Percentiles rank a stretch among this genome's conserved stretches.
Evolutionary conservation across 1,284 basidiomycete genomes (phyloP).

Genomic region (Xerocomus amazonicus): DNA sequence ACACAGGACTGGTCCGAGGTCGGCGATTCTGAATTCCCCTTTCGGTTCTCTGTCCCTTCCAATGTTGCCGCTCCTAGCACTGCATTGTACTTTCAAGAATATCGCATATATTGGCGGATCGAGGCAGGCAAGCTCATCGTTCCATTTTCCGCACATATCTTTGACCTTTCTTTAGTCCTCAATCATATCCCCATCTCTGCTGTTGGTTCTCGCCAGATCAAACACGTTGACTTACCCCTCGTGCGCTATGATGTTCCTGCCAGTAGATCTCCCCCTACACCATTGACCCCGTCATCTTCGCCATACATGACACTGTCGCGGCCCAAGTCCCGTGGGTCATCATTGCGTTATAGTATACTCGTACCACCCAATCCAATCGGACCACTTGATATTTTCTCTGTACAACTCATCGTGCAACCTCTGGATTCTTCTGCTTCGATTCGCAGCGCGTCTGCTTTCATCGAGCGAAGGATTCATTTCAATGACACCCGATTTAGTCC

Average conservation of each 20-base stretch:
- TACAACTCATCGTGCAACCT: conserved; percentile 48
- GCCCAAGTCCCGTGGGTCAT: conserved; percentile 44
- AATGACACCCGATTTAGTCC: conserved; percentile 36
- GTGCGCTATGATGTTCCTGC: conserved; percentile 59
- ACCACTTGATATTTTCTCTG: conserved; percentile 54
- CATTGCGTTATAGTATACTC: conserved; percentile 47
- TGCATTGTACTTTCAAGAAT: conserved; percentile 65
- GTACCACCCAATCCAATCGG: conserved; percentile 48
- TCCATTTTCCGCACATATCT: conserved; percentile 7
- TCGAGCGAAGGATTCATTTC: conserved; percentile 55
- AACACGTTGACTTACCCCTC: conserved; percentile 64
- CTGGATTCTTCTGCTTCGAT: conserved; percentile 46
- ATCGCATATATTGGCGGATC: conserved; percentile 75
- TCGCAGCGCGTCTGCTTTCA: conserved; percentile 49
- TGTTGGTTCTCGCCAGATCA: conserved; percentile 63
- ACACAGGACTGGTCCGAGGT: conserved; percentile 53
- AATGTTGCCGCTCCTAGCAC: conserved; percentile 65
- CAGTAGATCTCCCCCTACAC: conserved; percentile 30
- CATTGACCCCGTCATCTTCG: conserved; percentile 31
- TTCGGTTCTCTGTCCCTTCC: conserved; percentile 64
- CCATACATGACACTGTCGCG: conserved; percentile 39
- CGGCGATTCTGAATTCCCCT: conserved; percentile 63
- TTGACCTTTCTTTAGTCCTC: conserved; percentile 45
- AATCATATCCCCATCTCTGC: conserved; percentile 60
- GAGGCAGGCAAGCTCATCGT: conserved; percentile 62